phyloP scores from a whole-genome alignment of 2,329 filamentous ascomycete species.

The Podosphaera fusca region DNA sequence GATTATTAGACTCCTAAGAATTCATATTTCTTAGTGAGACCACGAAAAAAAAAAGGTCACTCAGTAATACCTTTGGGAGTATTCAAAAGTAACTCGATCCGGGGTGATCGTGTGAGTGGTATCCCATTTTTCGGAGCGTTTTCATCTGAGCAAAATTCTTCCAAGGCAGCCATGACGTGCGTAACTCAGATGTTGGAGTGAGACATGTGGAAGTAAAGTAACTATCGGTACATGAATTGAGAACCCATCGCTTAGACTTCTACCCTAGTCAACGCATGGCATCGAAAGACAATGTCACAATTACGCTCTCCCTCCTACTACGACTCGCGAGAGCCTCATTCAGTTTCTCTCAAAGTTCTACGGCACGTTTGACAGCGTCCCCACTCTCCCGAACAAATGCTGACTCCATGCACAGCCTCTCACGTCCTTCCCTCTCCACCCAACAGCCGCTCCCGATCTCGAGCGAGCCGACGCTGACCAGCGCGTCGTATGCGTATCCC shows the following conservation, averaged over 20 bases:
- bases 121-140: slow-evolving; percentile 7
- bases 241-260: no score
- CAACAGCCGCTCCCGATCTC: slow-evolving; percentile 36
- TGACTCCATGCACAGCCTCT: slow-evolving; percentile 33
- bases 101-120: slow-evolving; percentile 19
- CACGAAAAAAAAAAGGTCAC: not conserved
- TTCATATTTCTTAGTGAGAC: no score
- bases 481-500: slow-evolving; percentile 56
- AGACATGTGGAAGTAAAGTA: not conserved
- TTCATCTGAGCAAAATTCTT: not conserved
- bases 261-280: not conserved
- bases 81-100: slow-evolving; percentile 21
- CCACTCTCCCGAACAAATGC: not conserved
- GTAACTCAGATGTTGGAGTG: not conserved
- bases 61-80: slow-evolving; percentile 25
- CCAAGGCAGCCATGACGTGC: not conserved
- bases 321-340: slow-evolving; percentile 46
- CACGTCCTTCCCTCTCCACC: slow-evolving; percentile 51
- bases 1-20: not conserved
- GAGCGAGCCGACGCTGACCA: slow-evolving; percentile 14
- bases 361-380: slow-evolving; percentile 22
- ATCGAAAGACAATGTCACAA: slow-evolving; percentile 8
- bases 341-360: slow-evolving; percentile 55
- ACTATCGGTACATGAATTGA: no score
- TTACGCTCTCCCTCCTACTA: slow-evolving; percentile 12